Evolutionary conservation across 345 rosid species (phyloP).

Genomic region (Euphorbia lathyris): DNA sequence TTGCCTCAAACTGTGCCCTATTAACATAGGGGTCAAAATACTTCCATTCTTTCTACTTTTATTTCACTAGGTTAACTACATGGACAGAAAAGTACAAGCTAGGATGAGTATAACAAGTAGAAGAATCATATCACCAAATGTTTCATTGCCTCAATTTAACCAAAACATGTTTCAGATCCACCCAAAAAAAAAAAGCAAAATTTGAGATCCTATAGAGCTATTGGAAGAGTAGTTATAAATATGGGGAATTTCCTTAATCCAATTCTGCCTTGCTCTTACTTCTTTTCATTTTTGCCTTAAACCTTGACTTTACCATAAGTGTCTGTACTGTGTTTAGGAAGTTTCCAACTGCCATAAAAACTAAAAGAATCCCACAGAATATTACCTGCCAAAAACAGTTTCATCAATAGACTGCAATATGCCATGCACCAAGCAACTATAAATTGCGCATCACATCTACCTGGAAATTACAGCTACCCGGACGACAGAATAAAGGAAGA

Average conservation of each 20-base stretch:
- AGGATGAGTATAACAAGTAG: neutral
- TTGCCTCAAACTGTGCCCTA: neutral
- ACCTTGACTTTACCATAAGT: slow-evolving; percentile 75
- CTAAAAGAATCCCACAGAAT: slow-evolving; percentile 76
- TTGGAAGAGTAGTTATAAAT: slow-evolving; percentile 15
- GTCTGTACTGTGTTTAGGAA: slow-evolving; percentile 81
- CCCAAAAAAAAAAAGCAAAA: slow-evolving; percentile 14
- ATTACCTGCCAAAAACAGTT: slow-evolving; percentile 52
- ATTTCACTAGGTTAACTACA: slow-evolving; percentile 1
- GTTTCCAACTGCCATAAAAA: slow-evolving; percentile 93
- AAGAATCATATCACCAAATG: neutral
- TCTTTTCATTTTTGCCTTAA: slow-evolving; percentile 95
- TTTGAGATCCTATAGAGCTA: slow-evolving; percentile 24
- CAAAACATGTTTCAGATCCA: slow-evolving; percentile 15
- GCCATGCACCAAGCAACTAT: neutral
- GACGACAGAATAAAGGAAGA: neutral
- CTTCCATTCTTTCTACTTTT: too few species aligned
- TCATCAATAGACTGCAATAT: slow-evolving; percentile 6
- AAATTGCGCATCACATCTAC: neutral
- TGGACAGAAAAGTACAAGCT: too few species aligned
- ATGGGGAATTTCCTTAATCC: slow-evolving; percentile 30
- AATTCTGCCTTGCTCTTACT: slow-evolving; percentile 78
- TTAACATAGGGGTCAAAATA: neutral
- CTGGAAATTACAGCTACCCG: too few species aligned
- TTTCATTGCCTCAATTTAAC: slow-evolving; percentile 20